Conservation (phyloP, 2,329 filamentous ascomycete genomes). For the Nemania serpens region DNA sequence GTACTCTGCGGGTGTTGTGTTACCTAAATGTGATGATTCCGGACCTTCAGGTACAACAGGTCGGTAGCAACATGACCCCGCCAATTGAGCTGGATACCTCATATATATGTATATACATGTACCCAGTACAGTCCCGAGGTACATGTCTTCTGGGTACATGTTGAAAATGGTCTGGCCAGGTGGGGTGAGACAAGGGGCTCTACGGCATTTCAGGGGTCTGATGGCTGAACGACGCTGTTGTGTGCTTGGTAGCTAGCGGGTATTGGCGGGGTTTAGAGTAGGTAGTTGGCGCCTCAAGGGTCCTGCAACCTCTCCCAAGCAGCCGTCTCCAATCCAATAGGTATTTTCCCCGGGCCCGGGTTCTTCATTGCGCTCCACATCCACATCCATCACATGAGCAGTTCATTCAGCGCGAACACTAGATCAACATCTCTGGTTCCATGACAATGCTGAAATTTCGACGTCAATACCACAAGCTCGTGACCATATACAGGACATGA, state of each 20-base stretch:
- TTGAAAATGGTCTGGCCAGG: background rate
- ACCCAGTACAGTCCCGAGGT: no score
- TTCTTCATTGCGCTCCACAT: background rate
- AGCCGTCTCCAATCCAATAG: background rate
- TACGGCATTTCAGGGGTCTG: background rate
- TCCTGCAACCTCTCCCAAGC: background rate
- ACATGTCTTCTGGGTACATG: no score
- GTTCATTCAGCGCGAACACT: background rate
- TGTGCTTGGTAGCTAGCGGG: background rate
- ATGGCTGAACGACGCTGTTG: background rate
- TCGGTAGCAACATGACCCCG: background rate
- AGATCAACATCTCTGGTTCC: background rate
- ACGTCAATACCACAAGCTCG: background rate
- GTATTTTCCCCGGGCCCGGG: background rate
- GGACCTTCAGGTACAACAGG: no score
- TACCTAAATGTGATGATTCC: background rate
- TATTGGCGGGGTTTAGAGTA: no score
- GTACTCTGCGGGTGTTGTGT: constrained; percentile 5
- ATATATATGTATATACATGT: background rate
- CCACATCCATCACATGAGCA: background rate
- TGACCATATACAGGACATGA: no score
- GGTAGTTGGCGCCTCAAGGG: background rate
- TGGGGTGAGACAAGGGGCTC: constrained; percentile 9
- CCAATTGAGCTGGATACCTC: background rate
- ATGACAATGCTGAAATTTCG: background rate